Conservation (phyloP, 371 early-diverging fungal species). For the Circinella umbellata region DNA sequence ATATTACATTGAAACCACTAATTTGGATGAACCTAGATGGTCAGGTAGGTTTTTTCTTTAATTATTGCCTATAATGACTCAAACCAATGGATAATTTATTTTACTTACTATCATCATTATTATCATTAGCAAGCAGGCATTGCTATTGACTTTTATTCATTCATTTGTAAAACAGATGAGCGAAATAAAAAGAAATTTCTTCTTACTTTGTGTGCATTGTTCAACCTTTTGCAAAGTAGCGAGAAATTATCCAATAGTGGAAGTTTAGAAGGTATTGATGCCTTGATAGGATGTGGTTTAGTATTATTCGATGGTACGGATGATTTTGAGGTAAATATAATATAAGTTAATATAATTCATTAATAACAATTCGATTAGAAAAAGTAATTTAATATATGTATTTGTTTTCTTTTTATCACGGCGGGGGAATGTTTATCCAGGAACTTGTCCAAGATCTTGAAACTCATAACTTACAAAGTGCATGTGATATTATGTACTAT, state of each 20-base stretch:
- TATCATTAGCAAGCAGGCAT: slow-evolving; percentile 20
- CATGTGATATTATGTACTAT: slow-evolving; percentile 58
- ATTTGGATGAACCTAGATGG: slow-evolving; percentile 56
- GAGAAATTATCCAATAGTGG: slow-evolving; percentile 63
- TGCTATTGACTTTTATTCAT: slow-evolving; percentile 30
- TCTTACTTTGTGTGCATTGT: slow-evolving; percentile 68
- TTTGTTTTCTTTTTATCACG: neutral
- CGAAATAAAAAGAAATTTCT: slow-evolving; percentile 41
- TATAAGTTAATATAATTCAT: too few relatives aligned
- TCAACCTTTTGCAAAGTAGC: slow-evolving; percentile 77
- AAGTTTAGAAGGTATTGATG: slow-evolving; percentile 72
- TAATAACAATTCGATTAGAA: too few relatives aligned
- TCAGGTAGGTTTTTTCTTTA: slow-evolving; percentile 6
- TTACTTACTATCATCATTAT: neutral
- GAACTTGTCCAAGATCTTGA: slow-evolving; percentile 18
- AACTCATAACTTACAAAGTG: slow-evolving; percentile 32
- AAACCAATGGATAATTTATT: too few relatives aligned
- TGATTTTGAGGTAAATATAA: slow-evolving; percentile 38
- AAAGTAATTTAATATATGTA: too few relatives aligned
- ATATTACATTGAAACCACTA: slow-evolving; percentile 26
- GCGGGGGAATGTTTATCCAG: neutral
- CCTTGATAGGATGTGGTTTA: slow-evolving; percentile 73
- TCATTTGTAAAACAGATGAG: slow-evolving; percentile 29
- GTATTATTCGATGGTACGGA: slow-evolving; percentile 50
- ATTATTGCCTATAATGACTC: too few relatives aligned